Evolutionary conservation across 495 filamentous ascomycete genomes (phyloP).

Genomic region (Parmelia sp.): DNA sequence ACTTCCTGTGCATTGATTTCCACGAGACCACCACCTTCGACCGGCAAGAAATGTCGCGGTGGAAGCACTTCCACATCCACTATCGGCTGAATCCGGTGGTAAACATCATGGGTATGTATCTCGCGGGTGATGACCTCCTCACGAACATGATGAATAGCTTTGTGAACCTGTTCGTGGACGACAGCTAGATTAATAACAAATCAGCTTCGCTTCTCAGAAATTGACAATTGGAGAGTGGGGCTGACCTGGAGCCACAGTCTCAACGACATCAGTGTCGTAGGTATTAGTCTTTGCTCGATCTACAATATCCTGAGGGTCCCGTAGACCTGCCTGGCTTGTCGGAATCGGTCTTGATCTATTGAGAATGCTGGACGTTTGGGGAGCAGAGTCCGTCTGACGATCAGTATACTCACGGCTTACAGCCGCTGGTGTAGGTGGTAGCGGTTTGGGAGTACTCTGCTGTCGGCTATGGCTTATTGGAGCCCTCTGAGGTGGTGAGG

Average conservation of each 20-base stretch:
- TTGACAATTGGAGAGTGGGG: background rate
- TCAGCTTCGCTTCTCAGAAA: background rate
- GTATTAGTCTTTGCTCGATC: constrained; percentile 22
- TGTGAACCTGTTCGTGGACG: constrained; percentile 46
- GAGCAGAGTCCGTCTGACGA: constrained; percentile 11
- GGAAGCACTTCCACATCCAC: constrained; percentile 42
- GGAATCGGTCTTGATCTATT: background rate
- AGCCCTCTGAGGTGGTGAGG: background rate
- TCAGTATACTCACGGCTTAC: background rate
- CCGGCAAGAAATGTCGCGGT: constrained; percentile 31
- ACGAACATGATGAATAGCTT: constrained; percentile 40
- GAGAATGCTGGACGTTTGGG: constrained; percentile 8
- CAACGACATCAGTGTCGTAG: constrained; percentile 26
- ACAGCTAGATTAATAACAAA: constrained; percentile 37
- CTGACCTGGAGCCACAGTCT: constrained; percentile 30
- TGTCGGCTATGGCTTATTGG: constrained; percentile 9
- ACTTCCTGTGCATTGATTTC: constrained; percentile 28
- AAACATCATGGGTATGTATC: constrained; percentile 50
- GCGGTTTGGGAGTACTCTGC: constrained; percentile 8
- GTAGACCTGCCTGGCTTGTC: constrained; percentile 7
- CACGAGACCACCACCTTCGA: constrained; percentile 30
- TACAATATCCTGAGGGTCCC: constrained; percentile 21
- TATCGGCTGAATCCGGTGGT: constrained; percentile 48
- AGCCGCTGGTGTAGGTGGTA: constrained; percentile 9
- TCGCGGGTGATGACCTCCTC: constrained; percentile 49